Evolutionary conservation across 2,329 filamentous ascomycete genomes (phyloP), one percentile per base, ranked within the genome.

Genomic region (Fusarium proliferatum): DNA sequence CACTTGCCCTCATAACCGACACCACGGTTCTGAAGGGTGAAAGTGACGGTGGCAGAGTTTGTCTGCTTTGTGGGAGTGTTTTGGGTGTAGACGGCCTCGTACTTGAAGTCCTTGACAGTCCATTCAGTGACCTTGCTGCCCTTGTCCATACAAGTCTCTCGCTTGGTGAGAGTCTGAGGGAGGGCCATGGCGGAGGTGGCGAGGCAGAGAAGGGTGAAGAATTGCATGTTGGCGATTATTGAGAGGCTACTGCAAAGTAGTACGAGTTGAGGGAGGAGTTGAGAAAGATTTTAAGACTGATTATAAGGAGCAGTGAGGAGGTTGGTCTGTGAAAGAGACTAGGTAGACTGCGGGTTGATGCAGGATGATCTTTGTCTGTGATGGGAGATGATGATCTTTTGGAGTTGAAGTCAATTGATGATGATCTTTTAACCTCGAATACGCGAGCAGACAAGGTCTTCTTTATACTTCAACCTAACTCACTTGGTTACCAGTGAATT

Each of bases 11-110:
- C 73, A 72, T 84, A 82, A 56, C 80, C 74, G 48, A 86, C 76
- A 45, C 81, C 86, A 19, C 83, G 80, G 83, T 88, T 88, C 64
- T 80, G 77, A 12, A 88, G 80, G 71, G 84, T 85, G 80, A 89
- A 89, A 74, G 79, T 81, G 61, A 85, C 83, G 64, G 81, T 81
- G 52, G 85, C 86, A 77, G 79, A 82, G 15, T 82, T 82, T 73
- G 84, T 86, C 73, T 87, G 84, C 79, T 88, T 86, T 12, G 85
- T 80, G 2, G 87, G 86, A 6, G 84, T 87, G 38, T 80, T 82
- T 80, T 86, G 87, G 71, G 82, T 79, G 78, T 85, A 86, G 21
- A 80, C 82, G n/a, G 84, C 84, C 76, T 85, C 82, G 80, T 82
- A 88, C 76, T 83, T 81, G 64, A 89, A 87, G 78, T 81, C 77